These are phyloP conservation scores for Flagelloscypha sp. DNA, from an alignment of 768 basidiomycete genomes.

Conservation along the genomic window DNA sequence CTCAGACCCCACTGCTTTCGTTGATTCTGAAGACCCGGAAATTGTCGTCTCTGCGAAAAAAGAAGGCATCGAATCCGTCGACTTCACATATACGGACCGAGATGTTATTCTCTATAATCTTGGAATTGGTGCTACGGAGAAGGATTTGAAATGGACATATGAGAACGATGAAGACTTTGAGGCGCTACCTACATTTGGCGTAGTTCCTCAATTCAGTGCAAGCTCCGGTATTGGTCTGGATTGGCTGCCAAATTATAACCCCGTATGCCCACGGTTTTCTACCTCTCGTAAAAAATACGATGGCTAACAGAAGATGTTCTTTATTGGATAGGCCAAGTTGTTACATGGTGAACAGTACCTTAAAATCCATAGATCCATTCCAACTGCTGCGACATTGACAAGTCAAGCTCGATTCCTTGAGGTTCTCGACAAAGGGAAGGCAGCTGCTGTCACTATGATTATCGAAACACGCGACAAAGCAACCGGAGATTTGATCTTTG, in stretches of 20 bases:
- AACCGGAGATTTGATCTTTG: slow-evolving; percentile 76
- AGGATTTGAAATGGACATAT: slow-evolving; percentile 86
- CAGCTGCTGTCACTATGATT: slow-evolving; percentile 76
- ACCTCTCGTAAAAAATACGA: slow-evolving; percentile 1
- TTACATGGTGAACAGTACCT: slow-evolving; percentile 97
- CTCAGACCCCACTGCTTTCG: slow-evolving; percentile 41
- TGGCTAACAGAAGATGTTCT: too few species aligned
- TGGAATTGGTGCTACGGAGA: slow-evolving; percentile 87
- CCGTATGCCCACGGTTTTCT: slow-evolving; percentile 40
- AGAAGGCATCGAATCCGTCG: slow-evolving; percentile 38
- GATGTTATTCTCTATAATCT: slow-evolving; percentile 95
- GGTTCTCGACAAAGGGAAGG: slow-evolving; percentile 88
- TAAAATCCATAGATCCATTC: slow-evolving; percentile 77
- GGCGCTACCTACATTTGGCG: slow-evolving; percentile 89
- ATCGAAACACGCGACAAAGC: slow-evolving; percentile 74
- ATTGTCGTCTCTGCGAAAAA: slow-evolving; percentile 80
- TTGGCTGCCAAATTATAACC: slow-evolving; percentile 93
- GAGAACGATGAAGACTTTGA: slow-evolving; percentile 84
- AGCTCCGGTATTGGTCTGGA: slow-evolving; percentile 62
- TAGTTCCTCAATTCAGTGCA: slow-evolving; percentile 83
- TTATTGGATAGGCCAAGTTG: slow-evolving; percentile 66
- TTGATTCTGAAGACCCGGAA: slow-evolving; percentile 75
- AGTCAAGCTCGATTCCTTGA: slow-evolving; percentile 75
- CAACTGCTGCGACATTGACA: slow-evolving; percentile 73
- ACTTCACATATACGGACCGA: slow-evolving; percentile 75